These are phyloP conservation scores for Aspergillus ostianus DNA, from an alignment of 495 filamentous ascomycete genomes.

Conservation along the genomic window DNA sequence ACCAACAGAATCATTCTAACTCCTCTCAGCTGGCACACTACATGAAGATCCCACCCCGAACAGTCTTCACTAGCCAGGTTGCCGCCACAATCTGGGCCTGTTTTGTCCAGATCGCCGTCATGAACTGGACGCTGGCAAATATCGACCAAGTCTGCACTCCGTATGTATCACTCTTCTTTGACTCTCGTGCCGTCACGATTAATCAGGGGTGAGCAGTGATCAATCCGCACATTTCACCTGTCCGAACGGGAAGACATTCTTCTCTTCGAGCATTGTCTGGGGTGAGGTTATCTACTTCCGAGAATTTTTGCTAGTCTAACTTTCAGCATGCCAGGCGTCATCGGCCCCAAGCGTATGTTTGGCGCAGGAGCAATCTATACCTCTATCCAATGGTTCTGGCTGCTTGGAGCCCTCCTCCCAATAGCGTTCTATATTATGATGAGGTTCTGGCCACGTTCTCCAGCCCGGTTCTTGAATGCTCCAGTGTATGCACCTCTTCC, in stretches of 20 bases:
- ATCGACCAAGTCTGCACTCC: slow-evolving; percentile 52
- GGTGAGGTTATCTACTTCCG: not conserved
- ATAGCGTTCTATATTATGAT: slow-evolving; percentile 46
- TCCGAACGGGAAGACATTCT: not conserved
- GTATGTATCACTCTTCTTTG: not conserved
- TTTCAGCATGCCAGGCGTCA: not conserved
- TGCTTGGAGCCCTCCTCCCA: slow-evolving; percentile 47
- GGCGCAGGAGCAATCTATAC: not conserved
- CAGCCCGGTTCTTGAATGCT: slow-evolving; percentile 50
- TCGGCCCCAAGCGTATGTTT: not conserved
- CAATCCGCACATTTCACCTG: not conserved
- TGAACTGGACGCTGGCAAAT: slow-evolving; percentile 60
- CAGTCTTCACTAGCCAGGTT: slow-evolving; percentile 59
- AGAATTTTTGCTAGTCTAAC: not conserved
- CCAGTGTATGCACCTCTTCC: slow-evolving; percentile 25
- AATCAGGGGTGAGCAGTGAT: slow-evolving; percentile 11
- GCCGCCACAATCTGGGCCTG: slow-evolving; percentile 54
- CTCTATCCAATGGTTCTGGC: slow-evolving; percentile 42
- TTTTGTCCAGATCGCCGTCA: slow-evolving; percentile 57
- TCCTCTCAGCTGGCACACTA: slow-evolving; percentile 44
- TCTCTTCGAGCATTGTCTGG: not conserved
- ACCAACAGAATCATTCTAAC: slow-evolving; percentile 4
- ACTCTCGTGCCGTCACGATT: not conserved
- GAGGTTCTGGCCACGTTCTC: slow-evolving; percentile 47
- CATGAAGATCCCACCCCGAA: slow-evolving; percentile 62